Evolutionary conservation across 2,329 filamentous ascomycete species (phyloP), one percentile per base, ranked within the genome.

Genomic region (Phialophora chinensis): DNA sequence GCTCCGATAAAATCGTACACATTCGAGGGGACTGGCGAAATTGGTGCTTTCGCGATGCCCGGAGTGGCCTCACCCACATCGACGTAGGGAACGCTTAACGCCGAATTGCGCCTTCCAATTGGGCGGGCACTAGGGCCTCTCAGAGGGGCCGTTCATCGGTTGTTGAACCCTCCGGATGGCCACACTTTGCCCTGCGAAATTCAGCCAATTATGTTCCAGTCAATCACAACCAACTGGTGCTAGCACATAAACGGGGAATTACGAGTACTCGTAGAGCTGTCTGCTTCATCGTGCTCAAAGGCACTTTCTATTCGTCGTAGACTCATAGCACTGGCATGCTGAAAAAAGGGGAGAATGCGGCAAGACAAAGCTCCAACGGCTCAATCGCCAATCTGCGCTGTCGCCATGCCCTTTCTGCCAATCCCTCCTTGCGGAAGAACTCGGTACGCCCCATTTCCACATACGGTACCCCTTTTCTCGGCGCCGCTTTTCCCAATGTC

Each of bases 81-180:
- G 17, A 3, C 53, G 23, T 31, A 17, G 14, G 53, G 1, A 7
- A 23, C 12, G 25, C 53, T 35, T 33, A 55, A 35, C n/a, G 23
- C 23, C 17, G 17, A 55, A 12, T 29, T 2, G 25, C 59, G 27
- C 31, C 47, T 61, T 61, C 59, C 59, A 53, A 52, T 61, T 50
- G 59, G 49, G 23, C 31, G 5, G 29, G 47, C 2, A n/a, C 25
- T 20, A 27, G 42, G 42, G 11, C 38, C 11, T 31, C 27, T 12
- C n/a, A 49, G 33, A 49, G 29, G 49, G 42, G 27, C 53, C n/a
- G 29, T 14, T 44, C 65, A 29, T 64, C 68, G 68, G 68, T 66
- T 66, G 52, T 52, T 60, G 60, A 27, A 44, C 20, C 33, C 57
- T 63, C 68, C 68, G 68, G 63, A 68, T 70, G 66, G 68, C 66